Evolutionary conservation across 2,329 filamentous ascomycete genomes (phyloP), one percentile per base, ranked within the genome.

Genomic region (Aspergillus ibericus): DNA sequence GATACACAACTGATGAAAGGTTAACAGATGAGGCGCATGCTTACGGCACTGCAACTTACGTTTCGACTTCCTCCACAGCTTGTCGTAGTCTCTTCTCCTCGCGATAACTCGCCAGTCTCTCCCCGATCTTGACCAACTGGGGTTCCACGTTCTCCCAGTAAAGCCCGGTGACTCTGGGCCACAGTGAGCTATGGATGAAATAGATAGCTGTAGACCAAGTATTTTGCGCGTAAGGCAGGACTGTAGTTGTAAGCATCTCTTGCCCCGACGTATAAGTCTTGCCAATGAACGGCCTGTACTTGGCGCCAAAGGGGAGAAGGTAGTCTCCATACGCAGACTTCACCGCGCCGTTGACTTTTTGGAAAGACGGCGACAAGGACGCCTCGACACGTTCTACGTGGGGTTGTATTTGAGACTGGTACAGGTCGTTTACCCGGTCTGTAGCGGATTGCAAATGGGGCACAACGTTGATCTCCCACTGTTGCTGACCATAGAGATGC

Each of bases 61-160:
- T 77, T 54, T 85, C 82, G 53, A 81, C 74, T 44, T 85, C 81
- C 49, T 86, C 82, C 42, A 85, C 77, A 16, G 80, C 83, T 35
- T 84, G 82, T 64, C 87, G 82, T 20, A 89, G 66, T 65, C 85
- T 87, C 71, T 85, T 85, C 18, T 85, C 85, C 66, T 85, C 81
- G 20, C 82, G 76, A 59, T 82, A 82, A 62, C 78, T 80, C 40
- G 92, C 93, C 10, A 99, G 83, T 47, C 93, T 88, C 78, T 97
- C 90, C 12, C 91, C 91, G 68, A 99, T 98, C 68, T 92, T 91
- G 57, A 93, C 85, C 13, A 99, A 83, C 75, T 99, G 96, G 13
- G 96, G 96, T 77, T 98, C 93, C 3, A 99, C 93, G 67, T 96
- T 96, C 70, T 96, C 88, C 10, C 88, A 85, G 70, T 98, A 98